These are phyloP conservation scores for Neonectria magnoliae DNA, from an alignment of 2,329 filamentous ascomycete species.

Conservation along the genomic window DNA sequence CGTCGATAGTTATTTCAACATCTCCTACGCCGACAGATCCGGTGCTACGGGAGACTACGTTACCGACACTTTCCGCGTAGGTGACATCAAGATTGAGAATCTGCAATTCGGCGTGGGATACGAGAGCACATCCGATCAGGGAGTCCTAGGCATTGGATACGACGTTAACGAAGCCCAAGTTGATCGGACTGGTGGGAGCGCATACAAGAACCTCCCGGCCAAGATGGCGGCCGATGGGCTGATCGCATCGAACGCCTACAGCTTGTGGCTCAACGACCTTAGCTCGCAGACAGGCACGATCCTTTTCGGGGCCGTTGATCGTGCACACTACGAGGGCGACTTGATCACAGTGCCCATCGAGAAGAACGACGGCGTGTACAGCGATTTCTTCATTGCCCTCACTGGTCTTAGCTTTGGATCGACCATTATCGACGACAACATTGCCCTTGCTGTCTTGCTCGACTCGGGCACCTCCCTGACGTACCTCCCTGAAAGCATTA, in stretches of 20 bases:
- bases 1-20: conserved; percentile 82
- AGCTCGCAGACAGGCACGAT: conserved; percentile 72
- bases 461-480: conserved; percentile 76
- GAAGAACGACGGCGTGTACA: conserved; percentile 58
- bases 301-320: conserved; percentile 80
- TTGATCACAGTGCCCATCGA: conserved; percentile 76
- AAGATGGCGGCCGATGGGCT: conserved; percentile 68
- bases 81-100: conserved; percentile 59
- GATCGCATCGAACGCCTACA: conserved; percentile 76
- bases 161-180: conserved; percentile 80
- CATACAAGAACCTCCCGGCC: conserved; percentile 76
- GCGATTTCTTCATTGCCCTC: conserved; percentile 75
- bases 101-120: conserved; percentile 83
- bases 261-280: conserved; percentile 79
- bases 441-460: conserved; percentile 71
- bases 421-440: conserved; percentile 54
- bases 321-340: conserved; percentile 68
- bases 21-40: conserved; percentile 86
- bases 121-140: conserved; percentile 67
- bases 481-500: conserved; percentile 70
- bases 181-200: conserved; percentile 59
- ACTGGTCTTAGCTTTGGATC: conserved; percentile 64
- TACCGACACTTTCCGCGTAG: conserved; percentile 74
- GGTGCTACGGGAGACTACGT: conserved; percentile 83
- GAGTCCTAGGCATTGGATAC: conserved; percentile 90